phyloP scores from a whole-genome alignment of 2,329 filamentous ascomycete genomes.

The Tricladium varicosporioides region DNA sequence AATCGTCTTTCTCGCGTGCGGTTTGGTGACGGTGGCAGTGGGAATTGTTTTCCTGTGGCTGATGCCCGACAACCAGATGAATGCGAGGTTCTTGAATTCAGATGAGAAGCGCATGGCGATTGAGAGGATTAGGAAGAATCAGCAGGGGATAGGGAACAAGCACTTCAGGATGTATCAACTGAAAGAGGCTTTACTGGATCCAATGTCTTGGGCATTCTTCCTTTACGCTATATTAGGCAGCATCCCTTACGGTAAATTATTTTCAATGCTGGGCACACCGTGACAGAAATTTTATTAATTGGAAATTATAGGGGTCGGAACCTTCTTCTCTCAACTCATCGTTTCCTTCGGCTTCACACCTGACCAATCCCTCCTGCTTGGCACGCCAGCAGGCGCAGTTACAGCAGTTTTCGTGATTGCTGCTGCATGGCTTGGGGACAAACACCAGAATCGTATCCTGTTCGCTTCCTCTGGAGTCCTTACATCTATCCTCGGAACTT shows the following conservation, averaged over 20 bases:
- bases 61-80: conserved; percentile 43
- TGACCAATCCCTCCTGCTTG: conserved; percentile 31
- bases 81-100: conserved; percentile 44
- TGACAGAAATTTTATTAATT: neutral
- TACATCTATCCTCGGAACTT: conserved; percentile 33
- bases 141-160: conserved; percentile 55
- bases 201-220: conserved; percentile 39
- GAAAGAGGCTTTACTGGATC: conserved; percentile 42
- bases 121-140: conserved; percentile 51
- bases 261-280: neutral
- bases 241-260: conserved; percentile 31
- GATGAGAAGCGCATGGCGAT: conserved; percentile 44
- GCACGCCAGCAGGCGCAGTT: conserved; percentile 30
- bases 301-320: conserved; percentile 45
- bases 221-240: conserved; percentile 41
- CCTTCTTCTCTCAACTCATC: conserved; percentile 59
- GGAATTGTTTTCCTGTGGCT: conserved; percentile 42
- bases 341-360: conserved; percentile 41
- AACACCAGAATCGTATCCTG: conserved; percentile 29
- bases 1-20: conserved; percentile 50
- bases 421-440: conserved; percentile 30
- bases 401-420: conserved; percentile 29
- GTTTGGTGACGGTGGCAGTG: conserved; percentile 43
- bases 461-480: conserved; percentile 36
- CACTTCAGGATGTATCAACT: conserved; percentile 53